phyloP scores from a whole-genome alignment of 1,139 yeast species.

The Saccharomycopsis hybrid region DNA sequence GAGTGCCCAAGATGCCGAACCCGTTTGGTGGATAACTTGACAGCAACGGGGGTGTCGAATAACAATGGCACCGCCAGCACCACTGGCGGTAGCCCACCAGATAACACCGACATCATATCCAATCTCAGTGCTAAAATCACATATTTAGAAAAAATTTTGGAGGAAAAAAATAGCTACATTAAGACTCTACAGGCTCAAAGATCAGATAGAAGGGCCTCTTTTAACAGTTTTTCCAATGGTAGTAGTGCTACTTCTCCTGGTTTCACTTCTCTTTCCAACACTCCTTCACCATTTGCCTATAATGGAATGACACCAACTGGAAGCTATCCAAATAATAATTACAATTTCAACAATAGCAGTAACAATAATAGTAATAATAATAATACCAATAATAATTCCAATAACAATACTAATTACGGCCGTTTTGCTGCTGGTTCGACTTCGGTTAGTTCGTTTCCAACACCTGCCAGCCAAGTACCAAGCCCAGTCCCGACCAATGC shows the following conservation, averaged over 20 bases:
- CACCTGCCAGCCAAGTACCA: conserved; percentile 18
- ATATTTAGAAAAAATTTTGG: conserved; percentile 11
- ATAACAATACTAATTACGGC: neutral
- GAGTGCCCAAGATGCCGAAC: conserved; percentile 7
- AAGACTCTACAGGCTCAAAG: neutral
- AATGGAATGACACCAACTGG: too few species aligned
- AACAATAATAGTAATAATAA: neutral
- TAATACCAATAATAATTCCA: neutral
- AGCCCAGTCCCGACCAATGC: conserved; percentile 23
- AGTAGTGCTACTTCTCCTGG: neutral
- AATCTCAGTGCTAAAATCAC: conserved; percentile 11
- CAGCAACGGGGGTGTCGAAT: neutral
- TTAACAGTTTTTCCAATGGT: too few species aligned
- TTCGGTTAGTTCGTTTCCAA: conserved; percentile 17
- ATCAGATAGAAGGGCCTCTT: neutral
- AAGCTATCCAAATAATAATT: too few species aligned
- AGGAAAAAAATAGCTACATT: conserved; percentile 6
- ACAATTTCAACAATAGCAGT: neutral
- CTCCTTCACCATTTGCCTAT: neutral
- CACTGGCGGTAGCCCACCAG: too few species aligned
- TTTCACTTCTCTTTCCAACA: neutral
- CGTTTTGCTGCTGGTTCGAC: neutral
- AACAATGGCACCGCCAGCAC: neutral
- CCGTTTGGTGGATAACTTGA: neutral
- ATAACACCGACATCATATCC: conserved; percentile 1